Percentiles rank a stretch among this genome's conserved stretches.
Conservation (phyloP, 1,284 basidiomycete species). For the Cryptococcus wingfieldii region DNA sequence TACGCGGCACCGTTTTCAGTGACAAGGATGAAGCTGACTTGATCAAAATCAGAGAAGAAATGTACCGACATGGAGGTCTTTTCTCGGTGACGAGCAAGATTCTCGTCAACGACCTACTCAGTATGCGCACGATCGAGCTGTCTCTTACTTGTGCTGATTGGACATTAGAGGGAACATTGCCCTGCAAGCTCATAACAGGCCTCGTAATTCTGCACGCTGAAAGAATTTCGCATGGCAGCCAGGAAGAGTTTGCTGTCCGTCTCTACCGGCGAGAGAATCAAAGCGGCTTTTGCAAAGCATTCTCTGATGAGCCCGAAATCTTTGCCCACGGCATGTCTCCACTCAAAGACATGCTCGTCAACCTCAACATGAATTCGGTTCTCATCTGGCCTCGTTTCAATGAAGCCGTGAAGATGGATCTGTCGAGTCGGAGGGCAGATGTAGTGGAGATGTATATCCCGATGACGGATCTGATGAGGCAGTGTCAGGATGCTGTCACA, state of each 20-base stretch:
- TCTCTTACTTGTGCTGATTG: not conserved
- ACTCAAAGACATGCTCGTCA: conserved; percentile 85
- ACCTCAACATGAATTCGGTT: conserved; percentile 80
- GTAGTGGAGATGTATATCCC: conserved; percentile 88
- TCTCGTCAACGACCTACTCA: conserved; percentile 91
- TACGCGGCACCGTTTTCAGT: conserved; percentile 42
- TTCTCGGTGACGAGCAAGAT: conserved; percentile 92
- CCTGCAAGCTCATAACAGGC: conserved; percentile 79
- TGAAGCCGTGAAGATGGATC: conserved; percentile 70
- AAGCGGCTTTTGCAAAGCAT: conserved; percentile 90
- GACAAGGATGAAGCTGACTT: not conserved
- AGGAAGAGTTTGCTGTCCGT: conserved; percentile 86
- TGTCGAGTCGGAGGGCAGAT: conserved; percentile 79
- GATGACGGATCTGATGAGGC: conserved; percentile 78
- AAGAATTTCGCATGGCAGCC: conserved; percentile 72
- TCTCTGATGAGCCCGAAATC: conserved; percentile 91
- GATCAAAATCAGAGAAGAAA: conserved; percentile 58
- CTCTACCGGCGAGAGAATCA: conserved; percentile 81
- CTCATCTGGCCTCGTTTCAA: conserved; percentile 94
- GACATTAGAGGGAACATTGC: conserved; percentile 61
- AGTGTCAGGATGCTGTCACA: conserved; percentile 87
- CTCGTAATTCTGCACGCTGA: conserved; percentile 94
- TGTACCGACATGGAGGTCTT: conserved; percentile 83
- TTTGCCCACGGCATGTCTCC: conserved; percentile 90
- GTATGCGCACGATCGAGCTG: conserved; percentile 19